Base-by-base conservation (phyloP, 2,329 filamentous ascomycete genomes). In the Penicillium hordei region DNA sequence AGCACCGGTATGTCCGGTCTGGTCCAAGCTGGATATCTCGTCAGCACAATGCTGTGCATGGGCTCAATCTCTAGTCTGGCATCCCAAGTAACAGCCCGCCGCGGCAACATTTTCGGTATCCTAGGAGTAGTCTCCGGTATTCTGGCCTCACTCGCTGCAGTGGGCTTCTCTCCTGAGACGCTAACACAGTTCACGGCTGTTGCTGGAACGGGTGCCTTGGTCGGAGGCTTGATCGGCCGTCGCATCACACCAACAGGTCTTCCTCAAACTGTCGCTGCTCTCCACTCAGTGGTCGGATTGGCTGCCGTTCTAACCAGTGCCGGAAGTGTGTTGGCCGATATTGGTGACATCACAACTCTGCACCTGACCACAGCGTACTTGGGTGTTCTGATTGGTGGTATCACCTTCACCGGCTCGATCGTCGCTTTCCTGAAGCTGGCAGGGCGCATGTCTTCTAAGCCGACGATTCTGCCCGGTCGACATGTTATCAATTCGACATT, bases 321-420 rank as follows among this genome's bases (percentile, higher is more conserved):
- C 61, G 92, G 91, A 48, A 93, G 90, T 63, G 90, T 96, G 19
- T 86, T 96, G 82, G 85, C 86, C 17, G 83, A 89, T 65, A 80
- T 92, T 8, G 79, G 83, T 13, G 82, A 91, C 65, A 82, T 91
- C 15, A 86, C 90, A 0, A 92, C 87, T 5, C 78, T 95, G 10
- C 92, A 96, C 69, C 83, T 96, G 68, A 89, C 95, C 2, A 92
- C 90, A 2, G 91, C 89, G 0, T 96, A 96, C 68, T 78, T 95
- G 0, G 92, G 91, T 50, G 91, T 96, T 7, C 78, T 96, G 0
- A 95, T 96, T 52, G 90, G 84, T 63, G 92, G 92, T 55, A 87
- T 96, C 34, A 96, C 92, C 0, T 96, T 96, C 70, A 96, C 91
- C 0, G 92, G 92, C 2, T 94, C 90, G 2, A 88, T 96, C 50